A percentile compares a stretch with the other conserved stretches of the same genome.
Evolutionary conservation across 1,284 basidiomycete species (phyloP).

Genomic region (Puccinia sorghi): DNA sequence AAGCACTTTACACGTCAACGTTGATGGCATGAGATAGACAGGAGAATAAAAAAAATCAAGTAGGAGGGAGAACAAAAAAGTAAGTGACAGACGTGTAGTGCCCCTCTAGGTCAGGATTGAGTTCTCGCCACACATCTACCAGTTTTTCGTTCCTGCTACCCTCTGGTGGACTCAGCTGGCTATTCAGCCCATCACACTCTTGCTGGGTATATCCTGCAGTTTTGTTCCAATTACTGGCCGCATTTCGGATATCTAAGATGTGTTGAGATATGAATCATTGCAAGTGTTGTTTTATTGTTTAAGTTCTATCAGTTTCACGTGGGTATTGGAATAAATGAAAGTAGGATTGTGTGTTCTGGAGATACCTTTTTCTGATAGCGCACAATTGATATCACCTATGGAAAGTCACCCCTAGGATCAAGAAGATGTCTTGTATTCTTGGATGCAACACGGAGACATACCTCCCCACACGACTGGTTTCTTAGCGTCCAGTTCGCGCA

Average conservation of each 20-base stretch:
- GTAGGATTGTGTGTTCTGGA: not conserved
- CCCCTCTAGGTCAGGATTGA: conserved; percentile 35
- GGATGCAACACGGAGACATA: not conserved
- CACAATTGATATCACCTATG: conserved; percentile 47
- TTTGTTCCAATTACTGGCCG: conserved; percentile 42
- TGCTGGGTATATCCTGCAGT: conserved; percentile 42
- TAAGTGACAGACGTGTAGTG: conserved; percentile 37
- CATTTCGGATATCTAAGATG: conserved; percentile 35
- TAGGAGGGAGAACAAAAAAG: not conserved
- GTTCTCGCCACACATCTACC: conserved; percentile 37
- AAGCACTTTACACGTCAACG: conserved; percentile 3
- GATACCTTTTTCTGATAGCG: conserved; percentile 38
- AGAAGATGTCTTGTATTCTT: not conserved
- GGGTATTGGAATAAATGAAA: not conserved
- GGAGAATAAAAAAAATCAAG: not conserved
- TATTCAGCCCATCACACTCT: conserved; percentile 42
- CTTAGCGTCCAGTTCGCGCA: conserved; percentile 27
- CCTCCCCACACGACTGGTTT: conserved; percentile 49
- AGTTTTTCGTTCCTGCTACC: conserved; percentile 36
- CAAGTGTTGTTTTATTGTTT: not conserved
- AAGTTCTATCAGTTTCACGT: not conserved
- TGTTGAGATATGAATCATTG: not conserved
- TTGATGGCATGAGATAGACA: not conserved
- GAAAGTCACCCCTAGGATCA: not conserved
- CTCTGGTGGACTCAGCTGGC: conserved; percentile 32